These are phyloP conservation scores for Rhodotorula sp. DNA, from an alignment of 1,284 basidiomycete species.

Conservation along the genomic window DNA sequence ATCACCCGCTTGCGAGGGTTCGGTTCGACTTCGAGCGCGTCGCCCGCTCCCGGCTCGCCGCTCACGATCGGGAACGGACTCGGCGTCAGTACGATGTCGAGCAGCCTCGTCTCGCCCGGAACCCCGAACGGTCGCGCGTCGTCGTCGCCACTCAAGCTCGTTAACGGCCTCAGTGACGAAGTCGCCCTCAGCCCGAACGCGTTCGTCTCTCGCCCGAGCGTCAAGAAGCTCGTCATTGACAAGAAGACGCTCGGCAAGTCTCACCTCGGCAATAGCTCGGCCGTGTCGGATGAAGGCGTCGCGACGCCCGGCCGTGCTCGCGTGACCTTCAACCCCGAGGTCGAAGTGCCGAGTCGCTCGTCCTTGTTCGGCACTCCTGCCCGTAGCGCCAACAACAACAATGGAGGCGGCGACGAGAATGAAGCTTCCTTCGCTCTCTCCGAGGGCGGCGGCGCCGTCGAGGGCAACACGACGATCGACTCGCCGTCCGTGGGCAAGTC, in stretches of 20 bases:
- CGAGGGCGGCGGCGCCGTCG: slow-evolving; percentile 10
- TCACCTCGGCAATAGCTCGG: background rate
- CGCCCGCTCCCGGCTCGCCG: slow-evolving; percentile 17
- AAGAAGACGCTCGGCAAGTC: slow-evolving; percentile 53
- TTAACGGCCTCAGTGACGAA: slow-evolving; percentile 60
- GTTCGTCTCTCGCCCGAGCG: slow-evolving; percentile 73
- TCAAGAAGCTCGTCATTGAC: slow-evolving; percentile 91
- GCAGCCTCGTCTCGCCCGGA: slow-evolving; percentile 22
- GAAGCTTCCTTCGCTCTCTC: slow-evolving; percentile 19
- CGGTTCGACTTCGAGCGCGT: slow-evolving; percentile 47
- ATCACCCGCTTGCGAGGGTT: slow-evolving; percentile 55
- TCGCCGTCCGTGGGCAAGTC: slow-evolving; percentile 27
- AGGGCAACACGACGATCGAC: slow-evolving; percentile 29
- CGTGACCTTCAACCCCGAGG: slow-evolving; percentile 41
- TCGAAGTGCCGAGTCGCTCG: slow-evolving; percentile 29
- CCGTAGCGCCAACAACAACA: background rate
- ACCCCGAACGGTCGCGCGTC: slow-evolving; percentile 12
- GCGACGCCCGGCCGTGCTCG: slow-evolving; percentile 25
- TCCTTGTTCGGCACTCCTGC: slow-evolving; percentile 19
- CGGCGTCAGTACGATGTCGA: slow-evolving; percentile 35
- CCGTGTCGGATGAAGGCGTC: background rate
- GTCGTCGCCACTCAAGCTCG: slow-evolving; percentile 39
- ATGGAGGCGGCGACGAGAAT: slow-evolving; percentile 7
- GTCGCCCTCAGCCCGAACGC: slow-evolving; percentile 56
- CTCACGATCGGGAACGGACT: slow-evolving; percentile 38